Evolutionary conservation across 306 rosid species (phyloP).

Genomic region (Dryas drummondii): DNA sequence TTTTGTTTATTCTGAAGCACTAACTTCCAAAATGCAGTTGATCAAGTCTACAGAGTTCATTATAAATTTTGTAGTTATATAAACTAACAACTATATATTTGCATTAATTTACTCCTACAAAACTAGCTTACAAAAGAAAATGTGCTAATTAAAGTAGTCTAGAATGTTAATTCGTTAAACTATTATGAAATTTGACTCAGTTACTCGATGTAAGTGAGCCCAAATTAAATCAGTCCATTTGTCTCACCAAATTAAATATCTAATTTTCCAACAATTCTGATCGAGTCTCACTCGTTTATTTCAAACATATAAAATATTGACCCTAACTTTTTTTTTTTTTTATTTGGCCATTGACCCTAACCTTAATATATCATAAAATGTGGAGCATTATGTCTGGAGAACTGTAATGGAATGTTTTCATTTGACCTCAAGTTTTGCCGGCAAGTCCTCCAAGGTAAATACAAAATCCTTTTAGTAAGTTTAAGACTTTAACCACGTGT

Average conservation of each 20-base stretch:
- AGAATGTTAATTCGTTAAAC: too few species aligned
- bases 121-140: too few species aligned
- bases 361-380: neutral
- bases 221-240: too few species aligned
- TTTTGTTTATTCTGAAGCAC: neutral
- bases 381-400: neutral
- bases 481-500: slow-evolving; percentile 35
- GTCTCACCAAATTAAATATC: too few species aligned
- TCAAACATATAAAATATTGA: too few species aligned
- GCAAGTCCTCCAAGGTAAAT: neutral
- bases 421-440: slow-evolving; percentile 6
- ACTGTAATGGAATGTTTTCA: slow-evolving; percentile 2
- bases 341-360: too few species aligned
- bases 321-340: too few species aligned
- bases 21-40: neutral
- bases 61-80: neutral
- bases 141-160: too few species aligned
- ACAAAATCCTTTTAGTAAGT: neutral
- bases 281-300: too few species aligned
- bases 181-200: too few species aligned
- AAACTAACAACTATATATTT: neutral
- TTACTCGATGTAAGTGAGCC: too few species aligned
- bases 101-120: neutral
- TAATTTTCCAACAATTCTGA: too few species aligned
- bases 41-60: neutral